Percentiles rank a stretch among this genome's conserved stretches.
These are phyloP conservation scores for Solanum chacoense DNA, from an alignment of 305 asterid genomes.

Conservation along the genomic window DNA sequence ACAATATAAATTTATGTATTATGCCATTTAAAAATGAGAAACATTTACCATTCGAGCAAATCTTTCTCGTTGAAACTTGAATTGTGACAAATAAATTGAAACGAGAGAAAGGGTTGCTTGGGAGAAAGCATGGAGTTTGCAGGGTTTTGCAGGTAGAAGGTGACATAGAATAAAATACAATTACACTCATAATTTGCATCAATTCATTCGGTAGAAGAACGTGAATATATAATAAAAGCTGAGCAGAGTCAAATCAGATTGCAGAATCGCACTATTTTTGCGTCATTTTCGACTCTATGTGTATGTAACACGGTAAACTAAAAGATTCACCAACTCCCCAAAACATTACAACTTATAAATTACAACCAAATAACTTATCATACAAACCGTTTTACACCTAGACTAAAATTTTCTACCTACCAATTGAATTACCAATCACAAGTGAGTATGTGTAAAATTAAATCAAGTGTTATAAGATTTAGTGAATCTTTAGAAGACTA, in stretches of 20 bases:
- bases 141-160: conserved; percentile 6
- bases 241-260: conserved; percentile 4
- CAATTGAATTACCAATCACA: neutral
- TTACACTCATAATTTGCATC: neutral
- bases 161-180: neutral
- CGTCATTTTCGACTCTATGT: neutral
- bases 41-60: no score
- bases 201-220: neutral
- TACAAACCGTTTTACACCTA: neutral
- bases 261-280: conserved; percentile 2
- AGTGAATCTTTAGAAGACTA: neutral
- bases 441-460: neutral
- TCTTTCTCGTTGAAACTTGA: neutral
- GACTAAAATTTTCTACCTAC: neutral
- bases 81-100: neutral
- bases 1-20: neutral
- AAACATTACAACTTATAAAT: neutral
- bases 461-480: neutral
- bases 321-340: neutral
- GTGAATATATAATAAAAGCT: neutral
- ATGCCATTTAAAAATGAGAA: neutral
- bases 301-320: neutral
- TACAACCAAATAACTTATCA: neutral
- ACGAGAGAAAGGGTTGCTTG: neutral
- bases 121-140: conserved; percentile 29